Evolutionary conservation across 106 monocot species (phyloP).

Genomic region (Chionographis japonica): DNA sequence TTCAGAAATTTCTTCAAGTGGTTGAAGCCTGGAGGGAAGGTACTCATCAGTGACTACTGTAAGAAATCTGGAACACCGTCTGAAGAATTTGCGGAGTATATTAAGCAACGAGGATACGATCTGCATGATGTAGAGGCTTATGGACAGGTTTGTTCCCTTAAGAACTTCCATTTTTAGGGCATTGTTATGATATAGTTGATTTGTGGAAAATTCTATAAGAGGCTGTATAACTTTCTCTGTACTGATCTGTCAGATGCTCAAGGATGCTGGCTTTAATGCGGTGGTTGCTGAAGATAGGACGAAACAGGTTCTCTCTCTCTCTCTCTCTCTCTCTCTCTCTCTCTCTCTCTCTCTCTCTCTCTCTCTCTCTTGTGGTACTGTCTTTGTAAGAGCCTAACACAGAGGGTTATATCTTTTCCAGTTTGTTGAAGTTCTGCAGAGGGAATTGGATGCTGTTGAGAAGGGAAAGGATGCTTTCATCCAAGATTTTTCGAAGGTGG

Average conservation of each 20-base stretch:
- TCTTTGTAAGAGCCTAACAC: too few species aligned
- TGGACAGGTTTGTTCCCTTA: slow-evolving; percentile 49
- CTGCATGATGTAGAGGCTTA: slow-evolving; percentile 83
- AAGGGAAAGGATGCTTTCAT: slow-evolving; percentile 67
- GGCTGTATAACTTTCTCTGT: neutral
- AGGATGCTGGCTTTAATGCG: slow-evolving; percentile 74
- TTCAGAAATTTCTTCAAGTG: slow-evolving; percentile 77
- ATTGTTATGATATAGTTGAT: too few species aligned
- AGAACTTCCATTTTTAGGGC: neutral
- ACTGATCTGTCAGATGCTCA: slow-evolving; percentile 56
- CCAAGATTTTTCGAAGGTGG: slow-evolving; percentile 79
- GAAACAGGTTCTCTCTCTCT: slow-evolving; percentile 53
- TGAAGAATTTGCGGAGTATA: slow-evolving; percentile 72
- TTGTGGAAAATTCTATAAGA: neutral
- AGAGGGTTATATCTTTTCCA: slow-evolving; percentile 14
- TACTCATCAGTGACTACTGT: slow-evolving; percentile 96
- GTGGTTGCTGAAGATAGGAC: slow-evolving; percentile 94
- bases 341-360: neutral
- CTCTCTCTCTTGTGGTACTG: neutral
- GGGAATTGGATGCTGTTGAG: slow-evolving; percentile 68
- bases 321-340: neutral
- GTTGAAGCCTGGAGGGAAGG: slow-evolving; percentile 87
- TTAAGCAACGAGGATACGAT: slow-evolving; percentile 92
- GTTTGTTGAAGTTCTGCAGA: slow-evolving; percentile 75
- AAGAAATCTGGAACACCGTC: slow-evolving; percentile 60